Conservation (phyloP, 1,284 basidiomycete genomes). For the Farysia itapuensis region DNA sequence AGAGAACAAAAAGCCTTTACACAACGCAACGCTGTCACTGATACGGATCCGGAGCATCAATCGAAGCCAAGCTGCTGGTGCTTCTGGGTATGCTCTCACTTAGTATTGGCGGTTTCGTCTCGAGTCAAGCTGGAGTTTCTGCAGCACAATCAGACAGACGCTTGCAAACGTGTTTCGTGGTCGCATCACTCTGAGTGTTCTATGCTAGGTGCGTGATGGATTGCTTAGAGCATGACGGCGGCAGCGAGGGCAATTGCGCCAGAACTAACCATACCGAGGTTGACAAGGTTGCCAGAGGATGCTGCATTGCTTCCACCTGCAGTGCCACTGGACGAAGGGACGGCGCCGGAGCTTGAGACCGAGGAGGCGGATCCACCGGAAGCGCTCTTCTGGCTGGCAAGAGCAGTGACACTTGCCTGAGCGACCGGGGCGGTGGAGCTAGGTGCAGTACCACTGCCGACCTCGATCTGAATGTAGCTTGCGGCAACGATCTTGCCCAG, state of each 20-base stretch:
- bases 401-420: slow-evolving; percentile 20
- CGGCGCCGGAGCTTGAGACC: slow-evolving; percentile 2
- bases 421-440: slow-evolving; percentile 23
- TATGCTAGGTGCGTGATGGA: no score
- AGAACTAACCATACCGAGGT: neutral
- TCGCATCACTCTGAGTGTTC: no score
- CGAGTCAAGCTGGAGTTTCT: no score
- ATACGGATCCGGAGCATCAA: no score
- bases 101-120: no score
- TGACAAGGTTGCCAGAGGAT: neutral
- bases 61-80: no score
- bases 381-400: slow-evolving; percentile 28
- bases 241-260: neutral
- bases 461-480: slow-evolving; percentile 45
- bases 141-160: no score
- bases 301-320: slow-evolving; percentile 2
- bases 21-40: no score
- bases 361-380: slow-evolving; percentile 8
- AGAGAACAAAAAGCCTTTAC: no score
- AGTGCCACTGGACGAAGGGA: slow-evolving; percentile 2
- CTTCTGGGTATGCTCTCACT: no score
- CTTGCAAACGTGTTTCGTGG: no score
- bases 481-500: slow-evolving; percentile 43
- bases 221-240: no score
- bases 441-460: slow-evolving; percentile 22